Percentiles rank a stretch among this genome's conserved stretches.
phyloP scores from a whole-genome alignment of 2,329 filamentous ascomycete species.

The Phialophora verrucosa region DNA sequence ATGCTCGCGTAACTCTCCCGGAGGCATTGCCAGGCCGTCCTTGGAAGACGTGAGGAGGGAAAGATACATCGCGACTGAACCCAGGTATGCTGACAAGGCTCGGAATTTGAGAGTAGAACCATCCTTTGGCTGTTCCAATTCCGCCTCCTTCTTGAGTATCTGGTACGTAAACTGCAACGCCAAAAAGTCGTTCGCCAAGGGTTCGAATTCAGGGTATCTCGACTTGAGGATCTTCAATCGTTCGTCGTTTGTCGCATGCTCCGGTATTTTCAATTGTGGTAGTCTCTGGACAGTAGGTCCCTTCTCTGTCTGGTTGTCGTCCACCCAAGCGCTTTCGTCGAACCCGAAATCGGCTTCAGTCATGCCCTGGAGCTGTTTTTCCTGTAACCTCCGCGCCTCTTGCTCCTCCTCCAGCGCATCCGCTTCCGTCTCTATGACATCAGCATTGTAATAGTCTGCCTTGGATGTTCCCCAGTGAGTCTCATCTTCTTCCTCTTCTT shows the following conservation, averaged over 20 bases:
- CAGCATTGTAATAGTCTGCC: conserved; percentile 91
- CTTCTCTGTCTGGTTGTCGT: conserved; percentile 55
- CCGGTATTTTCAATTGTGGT: conserved; percentile 79
- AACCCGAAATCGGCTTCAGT: conserved; percentile 91
- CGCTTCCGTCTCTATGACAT: conserved; percentile 71
- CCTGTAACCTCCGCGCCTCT: conserved; percentile 85
- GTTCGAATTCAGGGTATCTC: conserved; percentile 91
- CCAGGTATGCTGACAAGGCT: conserved; percentile 83
- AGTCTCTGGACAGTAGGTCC: conserved; percentile 76
- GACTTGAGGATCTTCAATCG: conserved; percentile 74
- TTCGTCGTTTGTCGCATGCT: conserved; percentile 77
- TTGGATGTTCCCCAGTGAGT: conserved; percentile 86
- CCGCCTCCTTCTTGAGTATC: conserved; percentile 63
- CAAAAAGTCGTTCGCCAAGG: conserved; percentile 78
- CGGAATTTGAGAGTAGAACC: conserved; percentile 72
- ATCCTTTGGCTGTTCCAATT: conserved; percentile 41
- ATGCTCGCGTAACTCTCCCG: conserved; percentile 83
- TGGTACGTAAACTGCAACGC: conserved; percentile 69
- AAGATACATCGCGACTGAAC: conserved; percentile 90
- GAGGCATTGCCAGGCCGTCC: conserved; percentile 69
- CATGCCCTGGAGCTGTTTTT: conserved; percentile 90
- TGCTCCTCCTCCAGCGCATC: conserved; percentile 88
- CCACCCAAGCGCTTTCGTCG: conserved; percentile 84
- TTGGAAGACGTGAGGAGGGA: conserved; percentile 81
- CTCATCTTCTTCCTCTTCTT: conserved; percentile 61